Evolutionary conservation across 1,284 basidiomycete genomes (phyloP), one percentile per base, ranked within the genome.

Genomic region (Amylostereum areolatum): DNA sequence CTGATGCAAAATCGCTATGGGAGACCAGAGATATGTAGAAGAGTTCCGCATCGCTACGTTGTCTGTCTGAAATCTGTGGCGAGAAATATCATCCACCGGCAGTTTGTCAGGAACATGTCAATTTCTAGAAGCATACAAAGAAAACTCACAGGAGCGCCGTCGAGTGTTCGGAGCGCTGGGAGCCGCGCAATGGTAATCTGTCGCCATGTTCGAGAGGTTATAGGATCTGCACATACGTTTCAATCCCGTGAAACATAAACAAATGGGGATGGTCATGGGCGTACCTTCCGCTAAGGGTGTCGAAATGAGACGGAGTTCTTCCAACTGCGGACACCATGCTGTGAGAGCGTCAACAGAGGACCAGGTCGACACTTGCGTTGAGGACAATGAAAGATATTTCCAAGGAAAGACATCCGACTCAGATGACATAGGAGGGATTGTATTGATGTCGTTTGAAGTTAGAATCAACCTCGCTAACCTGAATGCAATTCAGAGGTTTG

Each of bases 11-110:
- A 40, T 64, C 60, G 40, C 75, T 65, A 45, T 74, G 77, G 46
- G 72, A 69, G 53, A 85, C 70, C 59, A 71, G 74, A 33, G 83
- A 83, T 47, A 95, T 70, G 66, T 94, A 96, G 62, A 87, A 90
- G 37, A 92, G 66, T 66, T 97, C 94, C 45, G 87, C 83, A 59
- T 97, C 95, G n/a, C 68, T 73, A 34, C 95, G 75, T 62, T 96
- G 92, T 53, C 77, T 80, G 6, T 65, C 50, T 4, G 83, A 77
- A 46, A 95, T 78, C 85, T 91, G 59, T 18, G 18, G 18, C 18
- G 43, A 51, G 48, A 31, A 36, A 43, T 18, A 43, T 3, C 35
- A 25, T 28, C 12, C 24, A 40, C 34, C 49, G 33, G 18, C 12
- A 44, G 5, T 33, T 28, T 31, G 41, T 30, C 41, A 32, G 36